These are phyloP conservation scores for Gaeumannomyces sp. DNA, from an alignment of 2,329 filamentous ascomycete species.

Conservation along the genomic window DNA sequence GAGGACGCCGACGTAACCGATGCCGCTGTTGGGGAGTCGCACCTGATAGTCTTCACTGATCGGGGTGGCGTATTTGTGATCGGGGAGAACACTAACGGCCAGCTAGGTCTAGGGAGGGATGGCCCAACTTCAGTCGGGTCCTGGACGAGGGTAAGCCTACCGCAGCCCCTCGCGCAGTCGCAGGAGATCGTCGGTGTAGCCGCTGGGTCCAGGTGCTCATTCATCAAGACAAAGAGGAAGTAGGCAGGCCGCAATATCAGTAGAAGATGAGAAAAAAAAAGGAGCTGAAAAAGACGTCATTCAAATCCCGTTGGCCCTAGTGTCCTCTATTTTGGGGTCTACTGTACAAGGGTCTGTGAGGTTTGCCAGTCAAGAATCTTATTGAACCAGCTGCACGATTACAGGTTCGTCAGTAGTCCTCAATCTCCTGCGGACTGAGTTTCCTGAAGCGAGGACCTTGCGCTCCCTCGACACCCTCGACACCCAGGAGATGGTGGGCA, in stretches of 20 bases:
- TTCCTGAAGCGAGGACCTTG: constrained; percentile 86
- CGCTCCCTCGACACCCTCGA: constrained; percentile 81
- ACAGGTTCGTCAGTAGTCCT: constrained; percentile 99
- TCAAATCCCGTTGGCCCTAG: constrained; percentile 6
- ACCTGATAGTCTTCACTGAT: constrained; percentile 49
- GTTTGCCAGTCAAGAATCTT: constrained; percentile 1
- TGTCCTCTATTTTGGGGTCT: constrained; percentile 9
- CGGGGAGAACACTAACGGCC: constrained; percentile 52
- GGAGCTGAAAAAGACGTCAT: not conserved
- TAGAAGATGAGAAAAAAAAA: not conserved
- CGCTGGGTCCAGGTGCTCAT: constrained; percentile 44
- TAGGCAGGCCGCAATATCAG: constrained; percentile 11
- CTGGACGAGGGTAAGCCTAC: constrained; percentile 33
- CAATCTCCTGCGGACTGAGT: constrained; percentile 94
- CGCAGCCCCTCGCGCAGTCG: constrained; percentile 14
- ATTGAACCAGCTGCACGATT: constrained; percentile 28
- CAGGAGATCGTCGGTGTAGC: constrained; percentile 34
- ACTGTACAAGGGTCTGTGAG: constrained; percentile 9
- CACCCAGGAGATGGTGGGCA: constrained; percentile 85
- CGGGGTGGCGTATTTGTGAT: constrained; percentile 46
- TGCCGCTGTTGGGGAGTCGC: constrained; percentile 50
- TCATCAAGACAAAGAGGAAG: constrained; percentile 32
- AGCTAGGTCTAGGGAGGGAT: constrained; percentile 42
- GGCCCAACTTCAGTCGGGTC: constrained; percentile 12
- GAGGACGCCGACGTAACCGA: constrained; percentile 47